These are phyloP conservation scores for Carallia brachiata DNA, from an alignment of 345 rosid species.

Conservation along the genomic window DNA sequence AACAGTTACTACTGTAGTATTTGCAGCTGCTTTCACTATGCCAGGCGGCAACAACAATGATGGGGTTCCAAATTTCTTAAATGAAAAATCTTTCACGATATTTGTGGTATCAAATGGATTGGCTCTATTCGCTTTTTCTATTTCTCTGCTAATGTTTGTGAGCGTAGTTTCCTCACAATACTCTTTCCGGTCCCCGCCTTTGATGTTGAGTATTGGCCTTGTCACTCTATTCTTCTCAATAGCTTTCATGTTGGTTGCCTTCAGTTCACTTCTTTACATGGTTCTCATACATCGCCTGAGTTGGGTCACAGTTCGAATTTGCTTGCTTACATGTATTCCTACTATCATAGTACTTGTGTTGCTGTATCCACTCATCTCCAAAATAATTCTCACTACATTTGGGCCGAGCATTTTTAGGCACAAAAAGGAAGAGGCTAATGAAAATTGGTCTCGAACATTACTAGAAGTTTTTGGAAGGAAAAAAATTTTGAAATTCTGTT, in stretches of 20 bases:
- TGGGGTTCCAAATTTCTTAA: not conserved
- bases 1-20: not conserved
- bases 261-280: not conserved
- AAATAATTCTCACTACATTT: not conserved
- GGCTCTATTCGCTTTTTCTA: not conserved
- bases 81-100: not conserved
- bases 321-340: not conserved
- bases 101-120: not conserved
- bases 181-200: not conserved
- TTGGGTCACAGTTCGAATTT: slow-evolving; percentile 2
- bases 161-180: not conserved
- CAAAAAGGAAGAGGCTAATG: too few species aligned
- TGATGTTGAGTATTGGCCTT: not conserved
- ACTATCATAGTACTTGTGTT: not conserved
- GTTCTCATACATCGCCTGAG: not conserved
- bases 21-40: not conserved
- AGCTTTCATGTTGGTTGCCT: not conserved
- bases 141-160: slow-evolving; percentile 1
- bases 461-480: too few species aligned
- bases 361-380: not conserved
- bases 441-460: too few species aligned
- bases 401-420: not conserved
- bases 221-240: slow-evolving; percentile 9
- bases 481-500: too few species aligned
- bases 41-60: not conserved